A percentile compares a stretch with the other conserved stretches of the same genome.
Conservation (phyloP, 73 alveolate species). For the Blepharisma japonicum region DNA sequence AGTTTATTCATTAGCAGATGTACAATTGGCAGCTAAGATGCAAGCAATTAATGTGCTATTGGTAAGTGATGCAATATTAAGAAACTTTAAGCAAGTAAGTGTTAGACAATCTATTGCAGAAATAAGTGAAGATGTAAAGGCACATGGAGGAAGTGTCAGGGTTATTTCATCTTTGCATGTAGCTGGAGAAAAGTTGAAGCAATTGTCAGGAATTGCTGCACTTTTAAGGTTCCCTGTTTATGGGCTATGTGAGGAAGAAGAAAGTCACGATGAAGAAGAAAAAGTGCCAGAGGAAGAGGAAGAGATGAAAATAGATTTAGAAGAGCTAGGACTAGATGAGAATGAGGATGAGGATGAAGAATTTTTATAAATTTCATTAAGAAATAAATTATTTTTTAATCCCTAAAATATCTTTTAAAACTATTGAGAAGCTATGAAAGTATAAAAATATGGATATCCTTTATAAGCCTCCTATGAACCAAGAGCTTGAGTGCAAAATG, state of each 20-base stretch:
- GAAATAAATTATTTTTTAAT: too few species aligned
- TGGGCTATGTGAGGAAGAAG: slow-evolving; percentile 64
- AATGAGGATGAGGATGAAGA: too few species aligned
- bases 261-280: slow-evolving; percentile 40
- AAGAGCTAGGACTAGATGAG: neutral
- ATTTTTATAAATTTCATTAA: too few species aligned
- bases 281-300: slow-evolving; percentile 44
- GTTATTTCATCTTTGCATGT: slow-evolving; percentile 68
- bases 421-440: too few species aligned
- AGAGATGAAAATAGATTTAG: slow-evolving; percentile 23
- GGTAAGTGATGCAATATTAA: slow-evolving; percentile 71
- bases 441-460: neutral
- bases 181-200: slow-evolving; percentile 73
- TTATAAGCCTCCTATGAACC: slow-evolving; percentile 6
- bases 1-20: slow-evolving; percentile 64
- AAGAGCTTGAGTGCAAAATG: slow-evolving; percentile 2
- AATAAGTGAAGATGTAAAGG: slow-evolving; percentile 57
- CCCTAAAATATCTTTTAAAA: too few species aligned
- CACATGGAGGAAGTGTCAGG: slow-evolving; percentile 17
- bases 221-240: slow-evolving; percentile 69
- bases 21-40: slow-evolving; percentile 55
- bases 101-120: slow-evolving; percentile 52
- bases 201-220: slow-evolving; percentile 80
- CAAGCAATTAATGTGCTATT: slow-evolving; percentile 74
- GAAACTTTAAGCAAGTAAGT: slow-evolving; percentile 49